A percentile compares a stretch with the other conserved stretches of the same genome.
Conservation (phyloP, 1,284 basidiomycete species). For the Naganishia sp. region DNA sequence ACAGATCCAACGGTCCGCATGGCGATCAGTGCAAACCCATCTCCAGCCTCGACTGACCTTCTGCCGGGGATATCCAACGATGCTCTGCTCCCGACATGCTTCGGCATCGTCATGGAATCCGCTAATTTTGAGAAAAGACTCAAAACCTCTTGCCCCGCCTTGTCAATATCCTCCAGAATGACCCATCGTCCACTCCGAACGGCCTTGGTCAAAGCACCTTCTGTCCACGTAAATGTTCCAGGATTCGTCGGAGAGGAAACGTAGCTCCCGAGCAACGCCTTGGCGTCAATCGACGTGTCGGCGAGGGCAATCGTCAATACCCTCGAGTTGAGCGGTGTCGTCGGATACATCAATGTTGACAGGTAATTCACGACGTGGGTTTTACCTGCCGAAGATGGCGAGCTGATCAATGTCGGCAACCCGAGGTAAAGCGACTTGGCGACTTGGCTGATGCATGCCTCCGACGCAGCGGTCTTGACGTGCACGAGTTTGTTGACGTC, state of each 20-base stretch:
- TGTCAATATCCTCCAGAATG: constrained; percentile 89
- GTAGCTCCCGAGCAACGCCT: constrained; percentile 90
- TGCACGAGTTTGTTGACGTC: constrained; percentile 53
- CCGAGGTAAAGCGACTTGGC: constrained; percentile 68
- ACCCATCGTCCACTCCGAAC: constrained; percentile 92
- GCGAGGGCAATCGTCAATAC: constrained; percentile 85
- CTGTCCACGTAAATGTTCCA: constrained; percentile 94
- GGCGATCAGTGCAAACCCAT: constrained; percentile 76
- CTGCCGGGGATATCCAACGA: constrained; percentile 68
- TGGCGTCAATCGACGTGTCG: constrained; percentile 91
- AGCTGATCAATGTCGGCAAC: constrained; percentile 80
- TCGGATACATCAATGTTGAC: constrained; percentile 60
- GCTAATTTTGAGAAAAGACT: constrained; percentile 79
- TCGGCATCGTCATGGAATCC: constrained; percentile 69
- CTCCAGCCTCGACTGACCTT: constrained; percentile 68
- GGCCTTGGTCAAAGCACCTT: constrained; percentile 88
- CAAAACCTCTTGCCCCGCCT: constrained; percentile 80
- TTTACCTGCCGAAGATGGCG: constrained; percentile 88
- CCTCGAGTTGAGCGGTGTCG: constrained; percentile 58
- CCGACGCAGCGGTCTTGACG: constrained; percentile 68
- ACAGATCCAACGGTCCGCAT: constrained; percentile 65
- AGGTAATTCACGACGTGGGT: constrained; percentile 78
- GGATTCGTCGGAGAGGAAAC: constrained; percentile 81
- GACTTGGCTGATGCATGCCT: constrained; percentile 64
- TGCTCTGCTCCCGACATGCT: constrained; percentile 74